Percentiles rank a stretch among this genome's conserved stretches.
Evolutionary conservation across 208 protist genomes (phyloP).

Genomic region (Acanthamoeba healyi): DNA sequence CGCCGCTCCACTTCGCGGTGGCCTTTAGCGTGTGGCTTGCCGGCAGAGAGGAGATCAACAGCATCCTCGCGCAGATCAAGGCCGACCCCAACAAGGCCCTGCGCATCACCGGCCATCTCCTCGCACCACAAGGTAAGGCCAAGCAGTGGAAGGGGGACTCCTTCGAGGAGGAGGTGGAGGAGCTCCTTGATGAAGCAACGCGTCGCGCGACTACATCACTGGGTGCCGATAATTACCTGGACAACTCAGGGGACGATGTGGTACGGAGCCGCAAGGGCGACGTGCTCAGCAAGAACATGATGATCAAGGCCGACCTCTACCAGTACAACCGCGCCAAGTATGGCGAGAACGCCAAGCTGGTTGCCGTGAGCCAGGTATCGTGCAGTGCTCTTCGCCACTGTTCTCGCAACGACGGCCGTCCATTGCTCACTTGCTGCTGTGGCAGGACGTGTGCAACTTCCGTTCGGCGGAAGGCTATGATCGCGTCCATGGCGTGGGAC

Average conservation of each 20-base stretch:
- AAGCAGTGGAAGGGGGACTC: not conserved
- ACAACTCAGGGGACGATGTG: conserved; percentile 31
- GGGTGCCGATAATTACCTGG: not conserved
- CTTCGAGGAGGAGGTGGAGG: not conserved
- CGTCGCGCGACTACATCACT: not conserved
- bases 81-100: not conserved
- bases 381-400: no score
- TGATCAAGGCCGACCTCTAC: conserved; percentile 68
- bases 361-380: not conserved
- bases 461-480: conserved; percentile 9
- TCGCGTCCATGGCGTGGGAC: not conserved
- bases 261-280: conserved; percentile 53
- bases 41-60: not conserved
- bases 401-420: conserved; percentile 25
- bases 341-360: not conserved
- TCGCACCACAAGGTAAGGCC: not conserved
- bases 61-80: conserved; percentile 13
- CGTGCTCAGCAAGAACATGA: conserved; percentile 76
- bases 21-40: conserved; percentile 22
- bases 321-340: conserved; percentile 26
- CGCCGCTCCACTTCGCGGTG: not conserved
- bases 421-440: no score
- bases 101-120: not conserved
- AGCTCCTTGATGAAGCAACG: not conserved
- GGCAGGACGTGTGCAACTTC: conserved; percentile 31